Evolutionary conservation across 139 green algal genomes (phyloP).

Genomic region (Yamagishiella unicocca): DNA sequence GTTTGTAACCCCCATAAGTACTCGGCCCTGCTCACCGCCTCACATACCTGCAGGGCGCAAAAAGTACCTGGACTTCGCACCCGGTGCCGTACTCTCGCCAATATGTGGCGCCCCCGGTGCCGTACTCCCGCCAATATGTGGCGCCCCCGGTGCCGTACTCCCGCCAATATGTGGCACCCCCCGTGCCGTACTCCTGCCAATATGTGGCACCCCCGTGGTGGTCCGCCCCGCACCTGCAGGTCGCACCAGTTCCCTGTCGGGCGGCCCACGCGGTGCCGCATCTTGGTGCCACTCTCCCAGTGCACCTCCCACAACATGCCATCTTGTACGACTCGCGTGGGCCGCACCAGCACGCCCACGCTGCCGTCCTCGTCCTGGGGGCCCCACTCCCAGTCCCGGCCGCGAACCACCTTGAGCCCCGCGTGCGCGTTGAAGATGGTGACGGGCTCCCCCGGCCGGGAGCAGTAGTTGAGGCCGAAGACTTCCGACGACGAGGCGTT

Average conservation of each 20-base stretch:
- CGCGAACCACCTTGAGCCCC: background rate
- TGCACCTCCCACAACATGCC: conserved; percentile 1
- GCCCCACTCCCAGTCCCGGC: conserved; percentile 27
- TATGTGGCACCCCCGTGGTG: too few species aligned
- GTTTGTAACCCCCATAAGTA: too few species aligned
- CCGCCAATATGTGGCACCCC: too few species aligned
- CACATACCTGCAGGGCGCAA: too few species aligned
- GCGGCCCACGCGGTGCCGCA: background rate
- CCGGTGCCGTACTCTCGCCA: too few species aligned
- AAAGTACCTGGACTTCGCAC: too few species aligned
- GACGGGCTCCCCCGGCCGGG: background rate
- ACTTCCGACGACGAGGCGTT: background rate
- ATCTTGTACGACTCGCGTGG: background rate
- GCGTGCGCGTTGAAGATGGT: background rate
- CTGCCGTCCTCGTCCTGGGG: background rate
- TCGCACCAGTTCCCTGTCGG: background rate
- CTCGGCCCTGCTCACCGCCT: too few species aligned
- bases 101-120: too few species aligned
- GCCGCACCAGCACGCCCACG: background rate
- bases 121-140: too few species aligned
- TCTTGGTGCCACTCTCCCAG: background rate
- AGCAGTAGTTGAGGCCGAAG: background rate
- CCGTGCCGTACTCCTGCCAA: too few species aligned
- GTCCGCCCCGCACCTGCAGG: conserved; percentile 33
- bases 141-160: too few species aligned